These are phyloP conservation scores for Talaromyces sp. DNA, from an alignment of 2,329 filamentous ascomycete genomes.

Conservation along the genomic window DNA sequence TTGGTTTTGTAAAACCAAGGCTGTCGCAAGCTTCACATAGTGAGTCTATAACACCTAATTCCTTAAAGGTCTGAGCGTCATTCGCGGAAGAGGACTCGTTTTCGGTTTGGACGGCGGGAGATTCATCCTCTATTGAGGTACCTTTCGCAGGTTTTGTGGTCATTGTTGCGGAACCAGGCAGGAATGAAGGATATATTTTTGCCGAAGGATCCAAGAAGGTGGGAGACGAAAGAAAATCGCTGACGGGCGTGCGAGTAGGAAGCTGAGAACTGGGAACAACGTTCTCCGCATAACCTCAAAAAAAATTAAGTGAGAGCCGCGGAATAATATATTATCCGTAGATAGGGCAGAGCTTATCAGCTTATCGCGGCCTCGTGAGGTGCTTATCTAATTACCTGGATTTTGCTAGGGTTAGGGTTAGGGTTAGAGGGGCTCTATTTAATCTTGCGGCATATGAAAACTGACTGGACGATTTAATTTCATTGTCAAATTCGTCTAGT, in stretches of 20 bases:
- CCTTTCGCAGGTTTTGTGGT: neutral
- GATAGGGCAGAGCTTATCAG: neutral
- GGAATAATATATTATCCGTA: neutral
- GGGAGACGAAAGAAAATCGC: neutral
- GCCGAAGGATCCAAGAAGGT: neutral
- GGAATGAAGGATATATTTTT: neutral
- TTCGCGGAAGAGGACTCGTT: neutral
- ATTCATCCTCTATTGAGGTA: neutral
- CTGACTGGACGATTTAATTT: neutral
- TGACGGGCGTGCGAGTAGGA: neutral
- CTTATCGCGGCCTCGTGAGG: neutral
- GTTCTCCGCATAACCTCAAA: neutral
- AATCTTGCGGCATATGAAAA: neutral
- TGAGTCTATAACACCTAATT: conserved; percentile 71
- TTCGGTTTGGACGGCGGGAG: neutral
- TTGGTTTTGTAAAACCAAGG: conserved; percentile 78
- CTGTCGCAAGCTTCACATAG: conserved; percentile 82
- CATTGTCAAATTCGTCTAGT: neutral
- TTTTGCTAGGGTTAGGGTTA: neutral
- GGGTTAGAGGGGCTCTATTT: neutral
- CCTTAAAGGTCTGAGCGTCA: conserved; percentile 44
- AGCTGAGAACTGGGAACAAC: neutral
- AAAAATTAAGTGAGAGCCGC: neutral
- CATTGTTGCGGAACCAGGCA: neutral
- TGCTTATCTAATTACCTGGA: neutral